phyloP scores from a whole-genome alignment of 1,139 yeast species.

The Debaryomyces subglobosus region DNA sequence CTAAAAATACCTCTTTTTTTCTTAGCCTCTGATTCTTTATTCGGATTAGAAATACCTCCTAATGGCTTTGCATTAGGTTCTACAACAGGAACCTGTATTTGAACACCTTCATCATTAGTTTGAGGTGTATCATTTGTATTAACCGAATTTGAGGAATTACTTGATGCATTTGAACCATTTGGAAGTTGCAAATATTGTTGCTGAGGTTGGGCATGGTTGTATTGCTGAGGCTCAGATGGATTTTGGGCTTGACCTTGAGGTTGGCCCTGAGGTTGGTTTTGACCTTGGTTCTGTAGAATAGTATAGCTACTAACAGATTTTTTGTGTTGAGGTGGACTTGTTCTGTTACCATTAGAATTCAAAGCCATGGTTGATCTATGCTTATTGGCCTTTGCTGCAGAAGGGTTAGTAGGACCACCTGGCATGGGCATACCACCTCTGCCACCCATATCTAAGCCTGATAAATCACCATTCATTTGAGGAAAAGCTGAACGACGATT shows the following conservation, averaged over 20 bases:
- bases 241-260: slow-evolving; percentile 13
- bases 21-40: slow-evolving; percentile 20
- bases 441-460: slow-evolving; percentile 50
- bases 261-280: background rate
- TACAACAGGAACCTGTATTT: slow-evolving; percentile 18
- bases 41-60: slow-evolving; percentile 32
- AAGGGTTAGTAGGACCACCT: slow-evolving; percentile 15
- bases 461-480: slow-evolving; percentile 33
- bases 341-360: slow-evolving; percentile 9
- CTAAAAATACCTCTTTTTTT: slow-evolving; percentile 40
- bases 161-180: slow-evolving; percentile 31
- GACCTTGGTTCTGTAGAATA: background rate
- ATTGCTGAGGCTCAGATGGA: slow-evolving; percentile 3
- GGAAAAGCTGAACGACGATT: slow-evolving; percentile 45
- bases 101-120: slow-evolving; percentile 20
- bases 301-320: slow-evolving; percentile 17
- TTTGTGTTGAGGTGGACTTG: slow-evolving; percentile 18
- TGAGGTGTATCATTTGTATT: slow-evolving; percentile 34
- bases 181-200: slow-evolving; percentile 24
- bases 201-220: slow-evolving; percentile 9
- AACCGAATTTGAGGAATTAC: slow-evolving; percentile 26
- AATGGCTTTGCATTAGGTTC: slow-evolving; percentile 36
- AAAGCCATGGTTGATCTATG: slow-evolving; percentile 13
- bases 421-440: slow-evolving; percentile 55
- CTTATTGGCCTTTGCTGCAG: slow-evolving; percentile 1